Evolutionary conservation across 2,329 filamentous ascomycete genomes (phyloP).

Genomic region (Sclerotinia minor): DNA sequence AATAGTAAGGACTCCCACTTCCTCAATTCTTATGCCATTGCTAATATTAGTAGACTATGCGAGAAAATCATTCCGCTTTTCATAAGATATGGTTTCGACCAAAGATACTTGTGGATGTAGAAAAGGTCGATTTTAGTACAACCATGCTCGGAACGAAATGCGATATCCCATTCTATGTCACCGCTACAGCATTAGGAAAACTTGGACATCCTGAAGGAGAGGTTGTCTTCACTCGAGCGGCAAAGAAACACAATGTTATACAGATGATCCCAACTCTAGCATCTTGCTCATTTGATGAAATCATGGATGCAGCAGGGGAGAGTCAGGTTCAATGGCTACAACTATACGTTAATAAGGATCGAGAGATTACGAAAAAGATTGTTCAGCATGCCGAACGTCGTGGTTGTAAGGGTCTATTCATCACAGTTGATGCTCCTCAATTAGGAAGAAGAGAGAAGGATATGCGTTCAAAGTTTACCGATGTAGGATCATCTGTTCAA

Average conservation of each 20-base stretch:
- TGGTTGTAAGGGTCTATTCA: slow-evolving; percentile 94
- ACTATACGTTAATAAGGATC: slow-evolving; percentile 92
- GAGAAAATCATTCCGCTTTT: slow-evolving; percentile 93
- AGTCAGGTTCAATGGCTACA: slow-evolving; percentile 95
- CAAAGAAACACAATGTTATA: slow-evolving; percentile 82
- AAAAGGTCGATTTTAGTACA: slow-evolving; percentile 80
- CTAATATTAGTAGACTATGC: slow-evolving; percentile 65
- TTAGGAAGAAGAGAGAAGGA: slow-evolving; percentile 95
- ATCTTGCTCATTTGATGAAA: slow-evolving; percentile 96
- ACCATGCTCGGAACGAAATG: slow-evolving; percentile 90
- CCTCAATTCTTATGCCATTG: background rate
- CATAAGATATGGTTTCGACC: slow-evolving; percentile 98
- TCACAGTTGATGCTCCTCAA: slow-evolving; percentile 96
- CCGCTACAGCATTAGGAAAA: slow-evolving; percentile 92
- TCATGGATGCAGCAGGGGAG: slow-evolving; percentile 76
- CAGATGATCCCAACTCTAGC: slow-evolving; percentile 99
- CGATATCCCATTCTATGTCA: slow-evolving; percentile 91
- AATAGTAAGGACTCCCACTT: slow-evolving; percentile 58
- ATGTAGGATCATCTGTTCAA: slow-evolving; percentile 82
- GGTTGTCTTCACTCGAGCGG: slow-evolving; percentile 82
- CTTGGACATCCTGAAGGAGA: slow-evolving; percentile 93
- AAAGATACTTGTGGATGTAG: slow-evolving; percentile 83
- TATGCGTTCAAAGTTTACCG: slow-evolving; percentile 90
- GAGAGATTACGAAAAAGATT: slow-evolving; percentile 84
- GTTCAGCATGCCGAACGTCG: slow-evolving; percentile 87